Base-by-base conservation (phyloP, 345 rosid species). In the Erucastrum elatum region DNA sequence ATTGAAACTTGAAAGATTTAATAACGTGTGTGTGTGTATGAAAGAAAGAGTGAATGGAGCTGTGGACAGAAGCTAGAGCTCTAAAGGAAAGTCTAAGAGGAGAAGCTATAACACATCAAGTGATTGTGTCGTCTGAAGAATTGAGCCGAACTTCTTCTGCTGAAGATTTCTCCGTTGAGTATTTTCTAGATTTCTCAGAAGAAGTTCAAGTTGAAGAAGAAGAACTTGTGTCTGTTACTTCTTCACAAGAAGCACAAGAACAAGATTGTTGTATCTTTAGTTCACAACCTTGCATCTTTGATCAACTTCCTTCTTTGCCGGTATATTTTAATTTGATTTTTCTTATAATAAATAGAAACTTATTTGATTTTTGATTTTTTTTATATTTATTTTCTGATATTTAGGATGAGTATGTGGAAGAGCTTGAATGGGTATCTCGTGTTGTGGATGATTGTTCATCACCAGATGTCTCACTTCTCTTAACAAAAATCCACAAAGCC, bases 361-460 rank as follows among this genome's bases (percentile, higher is more conserved):
- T 70, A 31, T 34, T 68, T 26, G 6, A 2, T 39, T 12, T 13
- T 15, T 66, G 11, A 39, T 51, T 29, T 77, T 16, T 3, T 3
- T 9, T 31, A 4, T 63, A 30, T 6, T 6, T 53, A 53, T 53
- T 53, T 53, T 15, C 21, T 53, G 58, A 31, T 33, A 31, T 51
- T 58, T 41, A 95, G 99, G 91, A 90, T 66, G 94, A 87, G 67
- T 96, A 95, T 82, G 92, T 93, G 87, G 91, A 86, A 82, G 97
- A 93, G 68, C 82, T 95, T 74, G 99, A 95, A 78, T 93, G 98
- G 99, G 84, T 95, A 53, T 89, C 99, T 34, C 90, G 82, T 64
- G 85, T 93, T 34, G 91, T 88, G 8, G 98, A 95, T 79, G 99
- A 91, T 88, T 89, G 93, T 75, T 89, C 90, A 76, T 85, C 97